Evolutionary conservation across 2,329 filamentous ascomycete genomes (phyloP).

Genomic region (Colletotrichum eleusines): DNA sequence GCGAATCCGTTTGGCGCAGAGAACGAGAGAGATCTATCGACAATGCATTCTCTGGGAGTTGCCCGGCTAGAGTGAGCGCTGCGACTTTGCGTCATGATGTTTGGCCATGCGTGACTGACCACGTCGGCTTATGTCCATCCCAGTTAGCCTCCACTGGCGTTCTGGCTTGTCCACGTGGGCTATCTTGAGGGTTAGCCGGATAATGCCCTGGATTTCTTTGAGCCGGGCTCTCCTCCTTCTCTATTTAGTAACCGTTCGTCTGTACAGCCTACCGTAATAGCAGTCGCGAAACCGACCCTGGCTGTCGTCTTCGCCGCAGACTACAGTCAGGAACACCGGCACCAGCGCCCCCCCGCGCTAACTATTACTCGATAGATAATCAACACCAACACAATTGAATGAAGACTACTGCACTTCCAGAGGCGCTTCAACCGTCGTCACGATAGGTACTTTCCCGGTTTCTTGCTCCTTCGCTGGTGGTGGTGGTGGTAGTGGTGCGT

Average conservation of each 20-base stretch:
- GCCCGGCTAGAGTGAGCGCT: neutral
- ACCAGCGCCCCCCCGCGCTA: neutral
- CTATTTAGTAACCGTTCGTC: neutral
- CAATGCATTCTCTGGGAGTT: neutral
- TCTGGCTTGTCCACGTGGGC: neutral
- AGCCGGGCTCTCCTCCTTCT: too few relatives aligned
- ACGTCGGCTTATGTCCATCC: neutral
- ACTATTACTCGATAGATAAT: too few relatives aligned
- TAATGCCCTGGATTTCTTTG: too few relatives aligned
- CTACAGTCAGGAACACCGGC: neutral
- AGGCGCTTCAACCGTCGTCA: conserved; percentile 19
- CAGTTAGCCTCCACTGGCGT: neutral
- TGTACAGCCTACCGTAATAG: neutral
- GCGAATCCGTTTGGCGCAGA: neutral
- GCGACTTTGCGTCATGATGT: neutral
- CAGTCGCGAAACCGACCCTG: neutral
- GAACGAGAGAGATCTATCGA: neutral
- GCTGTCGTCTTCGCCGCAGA: neutral
- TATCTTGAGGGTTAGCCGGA: neutral
- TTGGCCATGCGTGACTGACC: neutral
- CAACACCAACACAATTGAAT: neutral
- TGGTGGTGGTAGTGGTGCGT: neutral
- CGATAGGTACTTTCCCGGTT: conserved; percentile 16
- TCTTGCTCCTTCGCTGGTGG: neutral
- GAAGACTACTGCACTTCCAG: conserved; percentile 14